Evolutionary conservation across 2,329 filamentous ascomycete species (phyloP).

Genomic region (Talaromyces funiculosus): DNA sequence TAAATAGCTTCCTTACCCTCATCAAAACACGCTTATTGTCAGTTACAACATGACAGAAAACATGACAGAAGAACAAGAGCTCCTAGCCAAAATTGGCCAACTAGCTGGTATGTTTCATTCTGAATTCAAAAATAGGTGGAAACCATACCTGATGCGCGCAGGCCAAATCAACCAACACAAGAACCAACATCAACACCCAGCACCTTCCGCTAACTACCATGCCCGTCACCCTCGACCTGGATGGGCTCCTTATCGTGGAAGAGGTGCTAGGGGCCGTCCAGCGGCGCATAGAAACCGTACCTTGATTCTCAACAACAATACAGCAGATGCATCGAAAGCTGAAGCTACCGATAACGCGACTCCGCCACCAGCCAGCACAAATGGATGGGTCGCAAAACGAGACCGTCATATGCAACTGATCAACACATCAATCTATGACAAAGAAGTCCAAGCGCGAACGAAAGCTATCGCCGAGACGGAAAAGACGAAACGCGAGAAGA

Average conservation of each 20-base stretch:
- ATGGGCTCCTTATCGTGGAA: constrained; percentile 41
- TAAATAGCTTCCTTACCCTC: neutral
- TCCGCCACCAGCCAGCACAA: constrained; percentile 19
- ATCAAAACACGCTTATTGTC: neutral
- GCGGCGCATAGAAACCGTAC: constrained; percentile 52
- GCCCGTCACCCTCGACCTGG: constrained; percentile 28
- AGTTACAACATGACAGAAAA: constrained; percentile 43
- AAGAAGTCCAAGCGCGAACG: constrained; percentile 61
- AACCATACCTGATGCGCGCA: constrained; percentile 29
- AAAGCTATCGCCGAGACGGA: constrained; percentile 68
- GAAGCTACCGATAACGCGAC: constrained; percentile 8
- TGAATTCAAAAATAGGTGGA: constrained; percentile 7
- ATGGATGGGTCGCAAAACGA: constrained; percentile 64
- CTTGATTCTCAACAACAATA: constrained; percentile 57
- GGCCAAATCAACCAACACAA: constrained; percentile 78
- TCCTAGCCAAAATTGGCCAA: constrained; percentile 52
- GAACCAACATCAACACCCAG: constrained; percentile 45
- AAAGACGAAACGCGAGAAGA: constrained; percentile 46
- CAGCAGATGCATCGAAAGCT: constrained; percentile 5
- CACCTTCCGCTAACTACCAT: constrained; percentile 19
- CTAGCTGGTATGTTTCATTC: constrained; percentile 46
- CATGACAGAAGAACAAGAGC: constrained; percentile 52
- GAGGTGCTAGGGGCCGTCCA: constrained; percentile 34
- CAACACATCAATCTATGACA: constrained; percentile 71
- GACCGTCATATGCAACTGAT: constrained; percentile 78